Base-by-base conservation (phyloP, 768 basidiomycete species). In the Botryobasidium botryosum region DNA sequence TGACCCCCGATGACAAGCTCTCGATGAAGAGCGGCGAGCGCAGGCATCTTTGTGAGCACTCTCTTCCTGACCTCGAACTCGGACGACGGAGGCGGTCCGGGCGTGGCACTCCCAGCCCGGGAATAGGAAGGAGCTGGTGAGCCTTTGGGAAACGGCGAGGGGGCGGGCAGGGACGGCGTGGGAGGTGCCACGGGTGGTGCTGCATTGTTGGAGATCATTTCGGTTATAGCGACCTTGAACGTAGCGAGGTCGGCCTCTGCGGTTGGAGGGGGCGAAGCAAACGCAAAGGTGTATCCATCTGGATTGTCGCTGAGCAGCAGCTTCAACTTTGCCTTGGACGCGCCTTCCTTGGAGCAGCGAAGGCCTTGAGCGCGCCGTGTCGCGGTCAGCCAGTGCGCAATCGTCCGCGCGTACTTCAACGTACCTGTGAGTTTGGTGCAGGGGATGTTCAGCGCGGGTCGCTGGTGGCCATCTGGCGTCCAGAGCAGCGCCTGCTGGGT, bases 1-100 rank as follows among this genome's bases (percentile, higher is more conserved):
- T 84, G 79, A 7, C 79, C 76, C 24, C 67, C 68, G 61, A 85
- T 74, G 37, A 97, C 94, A 48, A 97, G 72, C 40, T 92, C 85
- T 31, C 77, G 75, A 59, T 97, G 91, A 35, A 99, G 65, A 8
- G 72, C 60, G 17, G 76, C 77, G 44, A 96, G 68, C 47, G 86
- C 84, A 1, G 80, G 72, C 50, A 79, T 78, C 57, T 72, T 72
- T 55, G 84, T 57, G 21, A 96, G 68, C 1, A 94, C 82, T 45
- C 74, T 74, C 59, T 84, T 85, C 40, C 84, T 68, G 20, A 88
- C 62, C 33, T 73, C 70, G 54, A 81, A 84, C 26, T 63, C 68
- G 10, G 71, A 68, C 2, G 77, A 17, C 20, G 37, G 35, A 12
- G n/a, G 20, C 24, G 43, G 39, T 12, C 35, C 21, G 2, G 47